Conservation (phyloP, 331 rosid genomes). For the Phaseolus coccineus region DNA sequence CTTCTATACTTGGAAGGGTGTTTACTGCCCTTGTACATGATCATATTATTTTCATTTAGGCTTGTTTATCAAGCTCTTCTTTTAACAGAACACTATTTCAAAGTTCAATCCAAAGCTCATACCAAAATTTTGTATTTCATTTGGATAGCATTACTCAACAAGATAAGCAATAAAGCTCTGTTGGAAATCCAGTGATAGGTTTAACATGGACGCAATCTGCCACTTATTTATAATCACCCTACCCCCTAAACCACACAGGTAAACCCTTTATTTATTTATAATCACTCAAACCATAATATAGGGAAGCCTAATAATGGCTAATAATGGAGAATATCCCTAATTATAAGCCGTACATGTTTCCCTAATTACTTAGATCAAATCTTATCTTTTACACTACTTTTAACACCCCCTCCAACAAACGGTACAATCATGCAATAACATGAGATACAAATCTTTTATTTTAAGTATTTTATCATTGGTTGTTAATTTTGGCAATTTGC, state of each 20-base stretch:
- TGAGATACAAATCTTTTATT: conserved; percentile 24
- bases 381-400: too few species aligned
- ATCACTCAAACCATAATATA: too few species aligned
- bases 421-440: conserved; percentile 1
- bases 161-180: conserved; percentile 12
- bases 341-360: too few species aligned
- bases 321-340: too few species aligned
- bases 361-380: too few species aligned
- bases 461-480: conserved; percentile 3
- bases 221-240: not conserved
- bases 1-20: not conserved
- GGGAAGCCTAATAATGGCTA: too few species aligned
- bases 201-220: not conserved
- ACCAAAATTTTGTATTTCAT: not conserved
- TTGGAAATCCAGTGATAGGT: not conserved
- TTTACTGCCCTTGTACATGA: not conserved
- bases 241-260: too few species aligned
- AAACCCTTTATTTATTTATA: too few species aligned
- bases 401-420: too few species aligned
- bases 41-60: not conserved
- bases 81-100: not conserved
- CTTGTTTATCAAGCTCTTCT: not conserved
- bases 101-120: not conserved
- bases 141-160: conserved; percentile 18
- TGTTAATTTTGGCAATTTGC: conserved; percentile 7